These are phyloP conservation scores for Gonium pectorale DNA, from an alignment of 139 green algal species.

Conservation along the genomic window DNA sequence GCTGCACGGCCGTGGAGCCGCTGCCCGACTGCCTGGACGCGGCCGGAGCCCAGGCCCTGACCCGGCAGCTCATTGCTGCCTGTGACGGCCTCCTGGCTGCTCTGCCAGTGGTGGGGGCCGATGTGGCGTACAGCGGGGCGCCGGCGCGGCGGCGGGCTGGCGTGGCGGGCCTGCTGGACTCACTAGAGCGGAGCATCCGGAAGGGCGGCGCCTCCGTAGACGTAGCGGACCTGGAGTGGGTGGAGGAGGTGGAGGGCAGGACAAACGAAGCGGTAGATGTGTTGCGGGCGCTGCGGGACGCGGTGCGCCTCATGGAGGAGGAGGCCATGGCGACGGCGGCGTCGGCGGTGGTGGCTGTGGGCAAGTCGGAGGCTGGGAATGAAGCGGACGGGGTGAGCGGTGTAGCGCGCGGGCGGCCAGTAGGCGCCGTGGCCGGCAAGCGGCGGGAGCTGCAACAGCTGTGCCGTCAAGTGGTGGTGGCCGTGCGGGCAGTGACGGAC, in stretches of 20 bases:
- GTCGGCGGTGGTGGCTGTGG: not conserved
- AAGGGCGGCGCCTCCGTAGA: not conserved
- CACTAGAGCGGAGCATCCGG: not conserved
- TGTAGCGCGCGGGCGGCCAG: slow-evolving; percentile 1
- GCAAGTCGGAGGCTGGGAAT: not conserved
- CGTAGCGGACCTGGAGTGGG: not conserved
- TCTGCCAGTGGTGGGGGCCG: not conserved
- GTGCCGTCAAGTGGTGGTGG: no score
- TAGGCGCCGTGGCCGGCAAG: slow-evolving; percentile 7
- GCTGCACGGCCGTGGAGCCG: slow-evolving; percentile 15
- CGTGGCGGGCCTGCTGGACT: not conserved
- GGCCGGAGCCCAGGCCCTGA: not conserved
- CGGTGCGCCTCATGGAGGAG: no score
- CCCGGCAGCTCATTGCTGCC: not conserved
- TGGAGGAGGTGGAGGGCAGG: slow-evolving; percentile 10
- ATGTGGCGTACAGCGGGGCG: not conserved
- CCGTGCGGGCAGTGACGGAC: no score
- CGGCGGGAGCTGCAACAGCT: no score
- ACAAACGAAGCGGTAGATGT: not conserved
- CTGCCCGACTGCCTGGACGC: not conserved
- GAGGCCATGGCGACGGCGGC: no score
- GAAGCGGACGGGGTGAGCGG: not conserved
- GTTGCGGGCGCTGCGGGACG: no score
- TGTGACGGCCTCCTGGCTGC: not conserved
- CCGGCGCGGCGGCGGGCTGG: not conserved